Evolutionary conservation across 2,329 filamentous ascomycete species (phyloP), one percentile per base, ranked within the genome.

Genomic region (Penicillium sclerotiorum): DNA sequence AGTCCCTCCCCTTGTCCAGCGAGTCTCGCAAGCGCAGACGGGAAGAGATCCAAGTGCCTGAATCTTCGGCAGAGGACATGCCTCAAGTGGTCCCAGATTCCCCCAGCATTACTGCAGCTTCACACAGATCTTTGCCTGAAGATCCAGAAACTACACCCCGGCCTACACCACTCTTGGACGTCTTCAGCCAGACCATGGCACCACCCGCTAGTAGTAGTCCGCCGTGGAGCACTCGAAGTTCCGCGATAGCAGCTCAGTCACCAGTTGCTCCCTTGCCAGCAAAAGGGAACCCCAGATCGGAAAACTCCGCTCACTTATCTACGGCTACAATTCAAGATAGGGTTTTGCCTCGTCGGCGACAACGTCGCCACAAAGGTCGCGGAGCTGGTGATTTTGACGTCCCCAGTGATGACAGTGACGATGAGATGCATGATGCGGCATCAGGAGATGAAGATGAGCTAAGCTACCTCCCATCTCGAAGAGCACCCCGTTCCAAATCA

Each of bases 191-290:
- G 45, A 73, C 69, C 7, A 60, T 73, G 59, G 68, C 64, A 22
- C 67, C 69, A 11, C 73, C 73, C 23, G 52, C 64, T 41, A 75
- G 72, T 41, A 75, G 72, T 52, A 73, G 62, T 42, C 63, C 66
- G 17, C 18, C 18, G 5, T 17, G n/a, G 25, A 49, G 47, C 21
- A 33, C 47, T 8, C 40, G 33, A 27, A 45, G 49, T 13, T 57
- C 59, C 11, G 35, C 33, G 20, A 30, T 50, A 37, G 41, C 41
- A n/a, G 45, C 47, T 40, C 38, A 15, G n/a, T 53, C 55, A 13
- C 55, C 55, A 18, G 11, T 39, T 17, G 35, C 27, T 27, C 30
- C 38, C 42, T 36, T 17, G 27, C 32, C 7, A 22, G 11, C 18
- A 45, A 18, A 23, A 45, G 15, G 15, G 13, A 47, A 42, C 8